Conservation (phyloP, 2,329 filamentous ascomycete genomes). For the Ophiostoma triangulosporum region DNA sequence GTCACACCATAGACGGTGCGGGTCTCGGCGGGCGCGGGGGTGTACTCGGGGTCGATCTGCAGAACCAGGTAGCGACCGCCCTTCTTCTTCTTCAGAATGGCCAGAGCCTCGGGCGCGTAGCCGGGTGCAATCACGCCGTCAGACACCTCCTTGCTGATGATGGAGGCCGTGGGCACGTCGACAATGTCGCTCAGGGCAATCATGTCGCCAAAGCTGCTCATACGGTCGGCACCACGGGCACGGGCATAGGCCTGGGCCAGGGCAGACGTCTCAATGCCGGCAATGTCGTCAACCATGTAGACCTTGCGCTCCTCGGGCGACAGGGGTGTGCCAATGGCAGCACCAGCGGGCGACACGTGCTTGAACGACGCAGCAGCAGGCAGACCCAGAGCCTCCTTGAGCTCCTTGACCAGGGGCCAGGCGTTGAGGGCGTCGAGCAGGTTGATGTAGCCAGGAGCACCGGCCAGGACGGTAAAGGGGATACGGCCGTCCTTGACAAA, state of each 20-base stretch:
- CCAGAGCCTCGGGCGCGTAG: constrained; percentile 73
- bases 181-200: constrained; percentile 87
- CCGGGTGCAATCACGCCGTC: constrained; percentile 90
- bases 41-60: constrained; percentile 82
- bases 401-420: constrained; percentile 93
- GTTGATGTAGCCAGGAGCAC: constrained; percentile 93
- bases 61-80: constrained; percentile 92
- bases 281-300: constrained; percentile 95
- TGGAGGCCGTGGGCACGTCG: constrained; percentile 86
- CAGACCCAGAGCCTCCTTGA: constrained; percentile 74
- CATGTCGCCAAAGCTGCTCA: constrained; percentile 97
- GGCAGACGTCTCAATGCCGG: constrained; percentile 69
- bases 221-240: constrained; percentile 88
- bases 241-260: constrained; percentile 93
- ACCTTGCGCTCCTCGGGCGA: constrained; percentile 84
- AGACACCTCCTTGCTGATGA: constrained; percentile 95
- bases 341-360: constrained; percentile 94
- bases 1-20: constrained; percentile 84
- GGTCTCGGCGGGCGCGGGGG: constrained; percentile 66
- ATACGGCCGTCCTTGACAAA: constrained; percentile 59
- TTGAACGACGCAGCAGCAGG: constrained; percentile 97
- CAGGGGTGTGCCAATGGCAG: constrained; percentile 81
- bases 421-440: constrained; percentile 90
- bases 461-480: constrained; percentile 88
- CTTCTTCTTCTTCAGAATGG: constrained; percentile 96